These are phyloP conservation scores for Rubia balearica DNA, from an alignment of 305 asterid species.

Conservation along the genomic window DNA sequence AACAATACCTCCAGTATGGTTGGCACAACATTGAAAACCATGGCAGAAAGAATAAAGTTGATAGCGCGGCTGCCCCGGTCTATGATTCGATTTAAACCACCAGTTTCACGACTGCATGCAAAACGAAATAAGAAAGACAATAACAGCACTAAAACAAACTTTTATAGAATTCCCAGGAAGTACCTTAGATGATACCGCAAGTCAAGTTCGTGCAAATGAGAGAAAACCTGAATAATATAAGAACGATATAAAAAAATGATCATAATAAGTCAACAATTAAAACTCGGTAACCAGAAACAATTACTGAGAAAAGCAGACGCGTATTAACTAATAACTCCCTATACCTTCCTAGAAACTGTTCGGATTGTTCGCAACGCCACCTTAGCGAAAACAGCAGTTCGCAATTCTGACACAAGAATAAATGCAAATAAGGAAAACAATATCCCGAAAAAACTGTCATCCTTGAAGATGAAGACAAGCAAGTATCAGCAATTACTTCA, in stretches of 20 bases:
- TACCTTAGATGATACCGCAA: slow-evolving; percentile 93
- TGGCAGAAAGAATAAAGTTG: slow-evolving; percentile 84
- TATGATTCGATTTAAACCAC: slow-evolving; percentile 82
- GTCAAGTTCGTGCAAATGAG: slow-evolving; percentile 95
- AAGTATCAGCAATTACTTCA: slow-evolving; percentile 39
- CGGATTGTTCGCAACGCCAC: slow-evolving; percentile 92
- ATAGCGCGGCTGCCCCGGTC: slow-evolving; percentile 99
- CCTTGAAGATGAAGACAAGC: slow-evolving; percentile 17
- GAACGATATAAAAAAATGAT: background rate
- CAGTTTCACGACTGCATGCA: slow-evolving; percentile 85
- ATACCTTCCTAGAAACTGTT: slow-evolving; percentile 84
- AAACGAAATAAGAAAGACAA: slow-evolving; percentile 19
- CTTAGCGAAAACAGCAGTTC: slow-evolving; percentile 95
- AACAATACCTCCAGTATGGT: slow-evolving; percentile 74
- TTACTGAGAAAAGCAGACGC: background rate
- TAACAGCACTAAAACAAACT: background rate
- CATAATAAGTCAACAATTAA: background rate
- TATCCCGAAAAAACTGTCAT: slow-evolving; percentile 9
- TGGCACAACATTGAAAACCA: slow-evolving; percentile 95
- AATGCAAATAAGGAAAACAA: slow-evolving; percentile 2
- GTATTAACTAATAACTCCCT: background rate
- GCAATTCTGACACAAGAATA: slow-evolving; percentile 43
- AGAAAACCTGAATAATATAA: slow-evolving; percentile 64
- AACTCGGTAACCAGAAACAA: background rate
- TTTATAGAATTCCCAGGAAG: slow-evolving; percentile 15